Base-by-base conservation (phyloP, 352 stramenopile species). In the Stramenopiles sp. region DNA sequence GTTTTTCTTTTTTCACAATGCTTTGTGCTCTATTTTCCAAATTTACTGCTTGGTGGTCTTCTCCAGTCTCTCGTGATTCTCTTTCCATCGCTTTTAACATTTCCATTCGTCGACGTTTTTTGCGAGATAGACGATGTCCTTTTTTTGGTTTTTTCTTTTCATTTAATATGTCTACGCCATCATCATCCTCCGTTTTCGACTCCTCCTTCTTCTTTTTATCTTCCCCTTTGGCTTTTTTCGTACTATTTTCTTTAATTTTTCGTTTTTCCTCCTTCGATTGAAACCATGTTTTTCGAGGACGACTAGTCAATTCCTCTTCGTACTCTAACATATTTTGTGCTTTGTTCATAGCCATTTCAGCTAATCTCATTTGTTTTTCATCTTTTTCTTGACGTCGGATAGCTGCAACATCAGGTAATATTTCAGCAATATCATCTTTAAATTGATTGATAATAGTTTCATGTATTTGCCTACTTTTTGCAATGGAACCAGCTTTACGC, bases 261-360 rank as follows among this genome's bases (percentile, higher is more conserved):
- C 93, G 90, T 83, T 95, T 96, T 79, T 95, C 87, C 78, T 88
- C 89, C 81, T 94, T 87, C 43, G 88, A 92, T 85, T 94, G 90
- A 80, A 95, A 96, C 92, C 92, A 97, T 80, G 89, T 95, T 79
- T 90, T 88, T 32, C 88, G 88, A 32, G 91, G 91, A 1, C 92
- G 87, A 43, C 86, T 84, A 4, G 85, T 81, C 78, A 97, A 97
- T 81, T 97, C 92, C 77, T 95, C 90, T 43, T 88, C 86, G 82
- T 97, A 90, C 81, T 87, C 87, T 23, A 97, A 82, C 74, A 97
- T 69, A 84, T 97, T 97, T 0, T 87, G 83, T 20, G 92, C 92
- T 0, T 90, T 87, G 78, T 91, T 87, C 1, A 88, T 89, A 78
- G 97, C 93, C 80, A 91, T 91, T 83, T 94, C 90, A 0, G 90